Percentiles rank a stretch among this genome's conserved stretches.
Conservation (phyloP, 371 early-diverging fungal genomes). For the Saksenaea vasiformis region DNA sequence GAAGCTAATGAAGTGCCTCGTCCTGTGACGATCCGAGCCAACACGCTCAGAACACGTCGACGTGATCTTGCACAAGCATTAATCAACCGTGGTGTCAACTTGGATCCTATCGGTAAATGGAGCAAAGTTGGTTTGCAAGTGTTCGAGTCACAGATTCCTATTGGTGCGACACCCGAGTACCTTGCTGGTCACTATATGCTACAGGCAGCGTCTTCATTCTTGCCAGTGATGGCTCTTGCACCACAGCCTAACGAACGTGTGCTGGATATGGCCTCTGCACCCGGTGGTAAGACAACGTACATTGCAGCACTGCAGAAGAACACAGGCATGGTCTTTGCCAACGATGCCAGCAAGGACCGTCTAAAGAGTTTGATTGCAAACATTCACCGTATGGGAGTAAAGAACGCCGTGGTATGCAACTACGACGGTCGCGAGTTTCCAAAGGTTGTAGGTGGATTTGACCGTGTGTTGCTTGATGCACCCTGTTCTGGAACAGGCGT, state of each 20-base stretch:
- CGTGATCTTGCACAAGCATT: slow-evolving; percentile 95
- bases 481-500: slow-evolving; percentile 99
- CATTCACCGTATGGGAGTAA: slow-evolving; percentile 94
- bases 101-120: slow-evolving; percentile 98
- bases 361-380: slow-evolving; percentile 91
- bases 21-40: slow-evolving; percentile 97
- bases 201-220: slow-evolving; percentile 97
- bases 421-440: slow-evolving; percentile 98
- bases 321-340: slow-evolving; percentile 97
- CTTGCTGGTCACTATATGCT: slow-evolving; percentile 99
- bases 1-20: slow-evolving; percentile 98
- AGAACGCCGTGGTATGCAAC: slow-evolving; percentile 95
- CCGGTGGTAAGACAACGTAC: slow-evolving; percentile 99
- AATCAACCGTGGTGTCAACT: slow-evolving; percentile 95
- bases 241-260: slow-evolving; percentile 93
- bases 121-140: slow-evolving; percentile 90
- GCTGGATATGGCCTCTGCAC: slow-evolving; percentile 99
- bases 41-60: slow-evolving; percentile 94
- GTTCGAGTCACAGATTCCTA: slow-evolving; percentile 90
- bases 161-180: slow-evolving; percentile 99
- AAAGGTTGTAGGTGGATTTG: slow-evolving; percentile 93
- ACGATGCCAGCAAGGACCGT: slow-evolving; percentile 97
- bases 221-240: slow-evolving; percentile 97
- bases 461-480: slow-evolving; percentile 98
- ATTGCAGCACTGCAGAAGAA: slow-evolving; percentile 97